A percentile compares a stretch with the other conserved stretches of the same genome.
These are phyloP conservation scores for Tricholoma bakamatsutake DNA, from an alignment of 768 basidiomycete genomes.

Conservation along the genomic window DNA sequence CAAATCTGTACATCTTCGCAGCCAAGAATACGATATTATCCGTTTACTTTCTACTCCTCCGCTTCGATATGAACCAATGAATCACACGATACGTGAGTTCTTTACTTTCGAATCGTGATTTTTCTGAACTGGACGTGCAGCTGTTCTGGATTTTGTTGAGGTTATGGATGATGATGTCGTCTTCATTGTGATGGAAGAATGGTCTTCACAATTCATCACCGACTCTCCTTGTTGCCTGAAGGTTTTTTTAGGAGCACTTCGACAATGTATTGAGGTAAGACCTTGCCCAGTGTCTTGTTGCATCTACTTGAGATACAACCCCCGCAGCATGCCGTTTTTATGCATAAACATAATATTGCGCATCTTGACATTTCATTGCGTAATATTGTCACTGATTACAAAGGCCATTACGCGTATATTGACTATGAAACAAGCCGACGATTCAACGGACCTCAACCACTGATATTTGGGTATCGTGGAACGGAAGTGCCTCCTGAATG, in stretches of 20 bases:
- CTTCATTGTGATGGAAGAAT: constrained; percentile 79
- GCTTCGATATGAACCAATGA: constrained; percentile 54
- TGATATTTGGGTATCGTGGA: constrained; percentile 40
- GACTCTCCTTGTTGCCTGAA: constrained; percentile 45
- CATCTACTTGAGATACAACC: not conserved
- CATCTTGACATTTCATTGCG: constrained; percentile 70
- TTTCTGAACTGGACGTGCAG: constrained; percentile 27
- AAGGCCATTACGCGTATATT: constrained; percentile 63
- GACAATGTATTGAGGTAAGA: constrained; percentile 64
- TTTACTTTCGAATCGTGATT: constrained; percentile 2
- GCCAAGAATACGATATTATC: constrained; percentile 59
- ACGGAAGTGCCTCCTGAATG: constrained; percentile 72
- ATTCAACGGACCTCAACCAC: constrained; percentile 36
- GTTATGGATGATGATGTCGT: constrained; percentile 44
- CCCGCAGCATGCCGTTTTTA: constrained; percentile 57
- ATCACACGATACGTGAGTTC: constrained; percentile 70
- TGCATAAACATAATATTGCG: constrained; percentile 60
- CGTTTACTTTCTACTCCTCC: constrained; percentile 48
- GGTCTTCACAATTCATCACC: constrained; percentile 59
- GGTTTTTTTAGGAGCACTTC: constrained; percentile 50
- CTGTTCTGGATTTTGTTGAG: constrained; percentile 60
- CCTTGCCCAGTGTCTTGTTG: not conserved
- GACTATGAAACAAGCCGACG: constrained; percentile 66
- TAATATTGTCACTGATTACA: constrained; percentile 63
- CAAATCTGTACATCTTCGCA: constrained; percentile 61